Conservation (phyloP, 371 early-diverging fungal species). For the Circinella minor region DNA sequence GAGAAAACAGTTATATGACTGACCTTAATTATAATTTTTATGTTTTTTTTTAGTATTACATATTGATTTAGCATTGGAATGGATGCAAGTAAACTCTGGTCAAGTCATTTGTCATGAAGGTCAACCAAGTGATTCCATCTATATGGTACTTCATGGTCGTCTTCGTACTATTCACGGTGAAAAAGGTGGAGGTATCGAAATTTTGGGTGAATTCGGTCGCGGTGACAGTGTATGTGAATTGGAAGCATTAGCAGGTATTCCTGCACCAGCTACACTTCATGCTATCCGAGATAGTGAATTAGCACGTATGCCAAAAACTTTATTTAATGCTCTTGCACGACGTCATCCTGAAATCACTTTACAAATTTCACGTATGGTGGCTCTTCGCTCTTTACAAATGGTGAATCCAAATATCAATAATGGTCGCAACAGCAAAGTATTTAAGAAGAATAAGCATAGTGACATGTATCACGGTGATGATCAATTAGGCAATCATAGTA, state of each 20-base stretch:
- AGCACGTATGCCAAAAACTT: slow-evolving; percentile 92
- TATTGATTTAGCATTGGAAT: slow-evolving; percentile 95
- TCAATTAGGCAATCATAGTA: neutral
- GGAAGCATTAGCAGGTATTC: slow-evolving; percentile 85
- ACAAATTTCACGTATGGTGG: slow-evolving; percentile 90
- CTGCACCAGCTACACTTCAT: slow-evolving; percentile 88
- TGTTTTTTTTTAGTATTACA: slow-evolving; percentile 64
- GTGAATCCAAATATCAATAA: slow-evolving; percentile 22
- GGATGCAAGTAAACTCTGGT: slow-evolving; percentile 93
- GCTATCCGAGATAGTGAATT: slow-evolving; percentile 97
- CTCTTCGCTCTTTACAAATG: slow-evolving; percentile 69
- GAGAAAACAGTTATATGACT: neutral
- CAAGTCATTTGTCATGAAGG: slow-evolving; percentile 91
- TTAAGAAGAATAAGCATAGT: neutral
- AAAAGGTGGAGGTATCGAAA: slow-evolving; percentile 71
- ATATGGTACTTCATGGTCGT: slow-evolving; percentile 94
- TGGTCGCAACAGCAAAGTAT: neutral
- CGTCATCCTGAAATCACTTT: slow-evolving; percentile 92
- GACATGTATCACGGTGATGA: neutral
- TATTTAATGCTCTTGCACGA: slow-evolving; percentile 90
- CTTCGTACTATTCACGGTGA: slow-evolving; percentile 82
- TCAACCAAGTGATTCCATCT: slow-evolving; percentile 86
- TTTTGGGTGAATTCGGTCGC: slow-evolving; percentile 92
- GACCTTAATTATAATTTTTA: neutral
- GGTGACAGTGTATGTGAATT: slow-evolving; percentile 96